Evolutionary conservation across 2,329 filamentous ascomycete species (phyloP).

Genomic region (Arthrinium puccinioides): DNA sequence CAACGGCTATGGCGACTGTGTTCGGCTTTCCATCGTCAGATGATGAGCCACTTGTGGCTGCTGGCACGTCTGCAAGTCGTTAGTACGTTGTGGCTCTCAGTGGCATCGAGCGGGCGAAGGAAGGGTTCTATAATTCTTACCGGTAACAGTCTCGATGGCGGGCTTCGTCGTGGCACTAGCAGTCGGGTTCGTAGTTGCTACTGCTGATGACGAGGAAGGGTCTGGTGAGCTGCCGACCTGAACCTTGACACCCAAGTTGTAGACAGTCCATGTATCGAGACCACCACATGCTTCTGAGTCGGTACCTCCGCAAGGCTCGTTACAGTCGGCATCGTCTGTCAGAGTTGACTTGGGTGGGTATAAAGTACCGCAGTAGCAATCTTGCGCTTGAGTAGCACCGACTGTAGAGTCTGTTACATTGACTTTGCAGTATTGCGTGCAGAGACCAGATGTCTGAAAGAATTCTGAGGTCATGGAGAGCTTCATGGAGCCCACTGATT

Average conservation of each 20-base stretch:
- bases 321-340: constrained; percentile 54
- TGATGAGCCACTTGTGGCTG: too few species aligned
- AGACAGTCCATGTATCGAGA: constrained; percentile 35
- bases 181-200: constrained; percentile 13
- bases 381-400: constrained; percentile 51
- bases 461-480: too few species aligned
- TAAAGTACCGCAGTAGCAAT: constrained; percentile 67
- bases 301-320: constrained; percentile 58
- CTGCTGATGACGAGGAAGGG: constrained; percentile 2
- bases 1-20: constrained; percentile 78
- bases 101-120: too few species aligned
- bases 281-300: constrained; percentile 54
- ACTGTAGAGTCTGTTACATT: too few species aligned
- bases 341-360: constrained; percentile 53
- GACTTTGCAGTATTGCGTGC: too few species aligned
- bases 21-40: too few species aligned
- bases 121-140: not conserved
- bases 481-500: constrained; percentile 31
- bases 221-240: constrained; percentile 25
- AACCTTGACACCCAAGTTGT: constrained; percentile 42
- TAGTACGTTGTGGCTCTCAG: not conserved
- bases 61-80: too few species aligned
- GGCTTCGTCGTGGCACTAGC: not conserved
- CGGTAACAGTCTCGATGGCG: constrained; percentile 8
- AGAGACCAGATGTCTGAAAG: too few species aligned